A percentile compares a stretch with the other conserved stretches of the same genome.
These are phyloP conservation scores for Xylariaceae sp. DNA, from an alignment of 2,329 filamentous ascomycete species.

Conservation along the genomic window DNA sequence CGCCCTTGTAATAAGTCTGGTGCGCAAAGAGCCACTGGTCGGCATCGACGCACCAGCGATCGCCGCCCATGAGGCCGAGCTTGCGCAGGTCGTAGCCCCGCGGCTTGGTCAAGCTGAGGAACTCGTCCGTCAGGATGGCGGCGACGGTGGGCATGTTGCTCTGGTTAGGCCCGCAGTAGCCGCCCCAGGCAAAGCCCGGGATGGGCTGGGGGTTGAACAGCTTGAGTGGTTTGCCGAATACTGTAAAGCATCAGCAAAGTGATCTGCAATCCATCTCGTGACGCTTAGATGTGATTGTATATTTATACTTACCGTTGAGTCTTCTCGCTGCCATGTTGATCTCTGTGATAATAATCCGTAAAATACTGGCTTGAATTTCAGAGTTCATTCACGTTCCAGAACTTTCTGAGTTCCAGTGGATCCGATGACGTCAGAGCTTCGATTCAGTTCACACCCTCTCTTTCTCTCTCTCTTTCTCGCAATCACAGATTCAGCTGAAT, in stretches of 20 bases:
- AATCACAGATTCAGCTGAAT: too few relatives aligned
- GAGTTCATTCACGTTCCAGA: too few relatives aligned
- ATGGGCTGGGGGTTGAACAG: conserved; percentile 53
- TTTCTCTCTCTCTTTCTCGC: too few relatives aligned
- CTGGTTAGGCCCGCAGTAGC: conserved; percentile 51
- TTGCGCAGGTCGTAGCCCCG: conserved; percentile 54
- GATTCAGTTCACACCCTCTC: too few relatives aligned
- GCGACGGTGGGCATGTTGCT: conserved; percentile 53
- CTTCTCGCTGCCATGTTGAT: conserved; percentile 18
- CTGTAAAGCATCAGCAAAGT: conserved; percentile 29
- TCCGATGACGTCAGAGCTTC: too few relatives aligned
- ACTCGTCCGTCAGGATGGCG: conserved; percentile 52
- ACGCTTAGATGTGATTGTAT: too few relatives aligned
- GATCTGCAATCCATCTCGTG: neutral
- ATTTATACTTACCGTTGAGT: conserved; percentile 15
- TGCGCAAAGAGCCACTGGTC: conserved; percentile 56
- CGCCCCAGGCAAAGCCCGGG: conserved; percentile 57
- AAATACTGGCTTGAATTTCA: too few relatives aligned
- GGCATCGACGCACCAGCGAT: conserved; percentile 60
- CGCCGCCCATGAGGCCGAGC: conserved; percentile 50
- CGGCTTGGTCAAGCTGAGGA: conserved; percentile 55
- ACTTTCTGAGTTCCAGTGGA: too few relatives aligned
- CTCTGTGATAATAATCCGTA: neutral
- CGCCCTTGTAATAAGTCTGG: conserved; percentile 44
- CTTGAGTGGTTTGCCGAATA: conserved; percentile 53